A percentile compares a stretch with the other conserved stretches of the same genome.
These are phyloP conservation scores for Ceriops tagal DNA, from an alignment of 345 rosid species.

Conservation along the genomic window DNA sequence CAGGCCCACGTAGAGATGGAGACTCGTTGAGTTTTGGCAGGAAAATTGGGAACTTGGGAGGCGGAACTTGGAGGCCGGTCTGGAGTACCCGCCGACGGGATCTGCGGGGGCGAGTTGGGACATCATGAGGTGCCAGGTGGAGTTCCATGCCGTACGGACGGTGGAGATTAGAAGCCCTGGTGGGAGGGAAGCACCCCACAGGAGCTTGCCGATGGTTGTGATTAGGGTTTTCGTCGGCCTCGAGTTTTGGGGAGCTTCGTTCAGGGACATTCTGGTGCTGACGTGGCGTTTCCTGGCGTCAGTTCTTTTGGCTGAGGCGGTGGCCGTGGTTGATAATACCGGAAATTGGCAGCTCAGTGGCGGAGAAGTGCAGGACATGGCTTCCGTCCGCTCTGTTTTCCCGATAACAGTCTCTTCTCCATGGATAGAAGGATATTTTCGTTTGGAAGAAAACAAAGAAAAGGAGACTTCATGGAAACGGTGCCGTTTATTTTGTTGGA, in stretches of 20 bases:
- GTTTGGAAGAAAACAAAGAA: too few relatives aligned
- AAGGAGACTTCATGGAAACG: too few relatives aligned
- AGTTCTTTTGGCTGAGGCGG: background rate
- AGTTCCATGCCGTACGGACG: slow-evolving; percentile 65
- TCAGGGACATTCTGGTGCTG: slow-evolving; percentile 40
- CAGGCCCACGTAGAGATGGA: slow-evolving; percentile 86
- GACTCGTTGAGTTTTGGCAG: slow-evolving; percentile 27
- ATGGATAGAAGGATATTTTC: too few relatives aligned
- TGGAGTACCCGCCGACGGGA: slow-evolving; percentile 67
- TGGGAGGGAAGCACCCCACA: slow-evolving; percentile 90
- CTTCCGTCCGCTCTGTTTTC: background rate
- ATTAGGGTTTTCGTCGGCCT: slow-evolving; percentile 28
- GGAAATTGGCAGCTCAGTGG: slow-evolving; percentile 22
- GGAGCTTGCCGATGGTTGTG: slow-evolving; percentile 51
- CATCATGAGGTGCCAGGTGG: slow-evolving; percentile 89
- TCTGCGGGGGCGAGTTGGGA: slow-evolving; percentile 90
- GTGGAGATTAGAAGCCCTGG: slow-evolving; percentile 82
- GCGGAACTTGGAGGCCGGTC: slow-evolving; percentile 74
- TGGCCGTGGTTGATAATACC: slow-evolving; percentile 1
- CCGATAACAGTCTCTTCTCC: background rate
- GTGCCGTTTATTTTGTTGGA: too few relatives aligned
- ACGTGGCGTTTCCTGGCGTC: slow-evolving; percentile 15
- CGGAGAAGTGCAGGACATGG: slow-evolving; percentile 27
- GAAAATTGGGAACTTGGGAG: slow-evolving; percentile 31
- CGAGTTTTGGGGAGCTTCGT: slow-evolving; percentile 10